These are phyloP conservation scores for Murraya paniculata DNA, from an alignment of 345 rosid species.

Conservation along the genomic window DNA sequence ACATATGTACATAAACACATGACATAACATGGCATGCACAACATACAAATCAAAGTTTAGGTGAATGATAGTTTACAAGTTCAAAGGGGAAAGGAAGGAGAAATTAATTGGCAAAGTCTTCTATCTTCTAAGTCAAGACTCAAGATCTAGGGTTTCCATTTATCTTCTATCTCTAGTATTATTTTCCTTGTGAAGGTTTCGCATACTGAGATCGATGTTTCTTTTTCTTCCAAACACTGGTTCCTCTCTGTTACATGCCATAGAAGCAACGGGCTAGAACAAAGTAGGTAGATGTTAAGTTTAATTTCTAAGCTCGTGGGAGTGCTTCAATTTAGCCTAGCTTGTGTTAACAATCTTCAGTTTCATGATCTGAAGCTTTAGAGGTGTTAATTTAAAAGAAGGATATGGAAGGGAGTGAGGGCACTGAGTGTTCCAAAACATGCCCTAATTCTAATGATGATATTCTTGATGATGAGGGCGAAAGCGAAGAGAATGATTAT, in stretches of 20 bases:
- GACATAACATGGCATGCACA: neutral
- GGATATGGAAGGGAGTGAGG: slow-evolving; percentile 25
- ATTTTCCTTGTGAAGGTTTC: neutral
- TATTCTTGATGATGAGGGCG: slow-evolving; percentile 26
- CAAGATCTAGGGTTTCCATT: slow-evolving; percentile 44
- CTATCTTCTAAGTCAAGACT: slow-evolving; percentile 17
- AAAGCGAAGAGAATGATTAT: slow-evolving; percentile 39
- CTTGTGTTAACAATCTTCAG: neutral
- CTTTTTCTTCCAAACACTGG: neutral
- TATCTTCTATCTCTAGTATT: neutral
- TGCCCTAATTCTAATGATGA: slow-evolving; percentile 9
- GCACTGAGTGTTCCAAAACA: slow-evolving; percentile 33
- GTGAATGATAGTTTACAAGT: slow-evolving; percentile 39
- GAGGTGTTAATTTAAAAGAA: neutral
- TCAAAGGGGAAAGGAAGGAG: slow-evolving; percentile 24
- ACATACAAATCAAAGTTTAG: slow-evolving; percentile 17
- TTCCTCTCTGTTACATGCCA: slow-evolving; percentile 6
- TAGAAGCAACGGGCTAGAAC: no score
- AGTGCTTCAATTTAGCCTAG: neutral
- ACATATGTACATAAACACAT: slow-evolving; percentile 1
- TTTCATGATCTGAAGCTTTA: neutral
- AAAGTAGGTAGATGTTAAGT: no score
- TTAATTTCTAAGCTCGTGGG: neutral
- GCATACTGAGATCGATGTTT: slow-evolving; percentile 12
- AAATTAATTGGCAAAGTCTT: neutral